These are phyloP conservation scores for Podaxis sp. DNA, from an alignment of 768 basidiomycete species.

Conservation along the genomic window DNA sequence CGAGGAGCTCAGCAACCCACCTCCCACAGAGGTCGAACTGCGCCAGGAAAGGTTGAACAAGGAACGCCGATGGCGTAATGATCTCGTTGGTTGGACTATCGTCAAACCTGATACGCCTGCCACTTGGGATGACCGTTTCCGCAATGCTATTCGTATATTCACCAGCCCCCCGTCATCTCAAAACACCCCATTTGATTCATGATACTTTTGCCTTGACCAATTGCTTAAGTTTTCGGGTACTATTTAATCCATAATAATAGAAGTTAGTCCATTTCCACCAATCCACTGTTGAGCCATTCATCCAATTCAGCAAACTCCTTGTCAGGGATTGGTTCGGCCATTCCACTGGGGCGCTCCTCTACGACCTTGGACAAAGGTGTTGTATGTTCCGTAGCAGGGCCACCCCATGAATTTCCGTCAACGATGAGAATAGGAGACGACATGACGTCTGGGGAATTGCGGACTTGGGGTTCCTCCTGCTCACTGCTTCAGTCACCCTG, in stretches of 20 bases:
- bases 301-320: slow-evolving; percentile 58
- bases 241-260: slow-evolving; percentile 12
- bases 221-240: slow-evolving; percentile 8
- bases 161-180: slow-evolving; percentile 35
- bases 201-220: slow-evolving; percentile 16
- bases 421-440: neutral
- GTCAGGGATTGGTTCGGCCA: neutral
- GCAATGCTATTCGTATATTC: slow-evolving; percentile 60
- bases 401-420: neutral
- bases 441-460: neutral
- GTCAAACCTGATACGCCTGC: slow-evolving; percentile 62
- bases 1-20: slow-evolving; percentile 75
- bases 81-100: slow-evolving; percentile 78
- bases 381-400: neutral
- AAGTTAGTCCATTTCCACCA: slow-evolving; percentile 49
- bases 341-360: neutral
- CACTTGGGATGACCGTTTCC: slow-evolving; percentile 78
- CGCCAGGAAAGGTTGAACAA: slow-evolving; percentile 86
- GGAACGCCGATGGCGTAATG: slow-evolving; percentile 82
- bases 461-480: neutral
- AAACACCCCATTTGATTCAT: slow-evolving; percentile 11
- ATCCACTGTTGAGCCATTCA: slow-evolving; percentile 66
- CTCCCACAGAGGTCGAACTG: slow-evolving; percentile 86
- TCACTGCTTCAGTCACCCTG: neutral
- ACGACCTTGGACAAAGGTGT: neutral